Evolutionary conservation across 805 yeast genomes (phyloP), one percentile per base, ranked within the genome.

Genomic region (Debaryomyces tyrocola): DNA sequence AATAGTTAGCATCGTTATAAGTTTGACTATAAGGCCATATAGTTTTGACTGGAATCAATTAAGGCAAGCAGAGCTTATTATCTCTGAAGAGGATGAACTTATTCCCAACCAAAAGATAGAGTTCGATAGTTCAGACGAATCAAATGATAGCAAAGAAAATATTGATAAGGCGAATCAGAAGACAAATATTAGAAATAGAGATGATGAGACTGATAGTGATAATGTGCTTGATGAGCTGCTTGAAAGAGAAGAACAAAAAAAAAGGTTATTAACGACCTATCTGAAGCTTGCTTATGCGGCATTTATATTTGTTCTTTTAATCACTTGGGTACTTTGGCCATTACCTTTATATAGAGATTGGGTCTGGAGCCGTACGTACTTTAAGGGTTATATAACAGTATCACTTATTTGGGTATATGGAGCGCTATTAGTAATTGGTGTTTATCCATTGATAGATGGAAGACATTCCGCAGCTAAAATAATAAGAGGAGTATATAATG

Each of bases 291-390:
- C 72, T 4, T 54, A 56, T 35, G 58, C 51, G 12, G 54, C 63
- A 11, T 50, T 62, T 6, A 40, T 67, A 1, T 51, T 66, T 34
- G 53, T 56, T n/a, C 48, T 66, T 6, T 46, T 66, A n/a, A 37
- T 69, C 4, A 66, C 71, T 2, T 67, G 72, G 70, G 70, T 69
- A 1, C 44, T 68, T n/a, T 67, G 72, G 69, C 77, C 78, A 33
- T 59, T 73, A 40, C 75, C 77, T 18, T 55, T 73, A 20, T 73
- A 72, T 51, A 64, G 73, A 35, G 67, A 74, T n/a, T 74, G 66
- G 55, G 63, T 72, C 24, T 74, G 72, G 58, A 51, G 64, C 20
- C 63, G 58, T 40, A 46, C 62, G 4, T 73, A 66, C 48, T 73
- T 69, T 51, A 55, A 58, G 29, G 76, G 77, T 2, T 73, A 64